Evolutionary conservation across 2,329 filamentous ascomycete species (phyloP).

Genomic region (Stagonosporopsis cucurbitacearum): DNA sequence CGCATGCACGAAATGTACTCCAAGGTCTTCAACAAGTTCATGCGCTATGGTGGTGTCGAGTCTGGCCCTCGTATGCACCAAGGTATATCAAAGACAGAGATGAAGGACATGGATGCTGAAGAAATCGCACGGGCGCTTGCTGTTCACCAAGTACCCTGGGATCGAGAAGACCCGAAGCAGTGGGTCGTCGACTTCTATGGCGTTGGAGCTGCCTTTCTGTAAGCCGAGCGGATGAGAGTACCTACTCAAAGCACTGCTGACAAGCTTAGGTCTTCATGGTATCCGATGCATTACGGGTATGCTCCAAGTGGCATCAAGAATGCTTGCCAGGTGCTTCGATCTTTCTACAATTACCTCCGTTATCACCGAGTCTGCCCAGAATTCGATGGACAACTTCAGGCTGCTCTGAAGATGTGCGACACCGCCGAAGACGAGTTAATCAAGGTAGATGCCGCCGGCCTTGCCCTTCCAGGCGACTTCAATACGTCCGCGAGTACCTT

Average conservation of each 20-base stretch:
- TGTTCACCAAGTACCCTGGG: conserved; percentile 63
- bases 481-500: conserved; percentile 76
- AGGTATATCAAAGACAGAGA: conserved; percentile 64
- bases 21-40: conserved; percentile 77
- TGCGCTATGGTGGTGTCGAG: conserved; percentile 83
- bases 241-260: conserved; percentile 14
- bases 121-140: conserved; percentile 71
- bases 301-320: conserved; percentile 59
- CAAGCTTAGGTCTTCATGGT: conserved; percentile 60
- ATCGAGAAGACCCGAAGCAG: conserved; percentile 57
- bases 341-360: conserved; percentile 87
- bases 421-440: conserved; percentile 71
- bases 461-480: conserved; percentile 75
- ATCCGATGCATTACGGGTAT: conserved; percentile 62
- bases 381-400: conserved; percentile 69
- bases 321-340: conserved; percentile 73
- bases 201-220: conserved; percentile 81
- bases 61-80: conserved; percentile 67
- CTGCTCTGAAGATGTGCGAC: conserved; percentile 71
- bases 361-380: conserved; percentile 88
- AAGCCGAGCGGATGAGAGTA: conserved; percentile 42
- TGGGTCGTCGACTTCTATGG: conserved; percentile 84
- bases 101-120: conserved; percentile 67
- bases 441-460: conserved; percentile 59
- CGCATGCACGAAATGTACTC: conserved; percentile 70